Evolutionary conservation across 805 yeast species (phyloP).

Genomic region (Priceomyces melissophilus): DNA sequence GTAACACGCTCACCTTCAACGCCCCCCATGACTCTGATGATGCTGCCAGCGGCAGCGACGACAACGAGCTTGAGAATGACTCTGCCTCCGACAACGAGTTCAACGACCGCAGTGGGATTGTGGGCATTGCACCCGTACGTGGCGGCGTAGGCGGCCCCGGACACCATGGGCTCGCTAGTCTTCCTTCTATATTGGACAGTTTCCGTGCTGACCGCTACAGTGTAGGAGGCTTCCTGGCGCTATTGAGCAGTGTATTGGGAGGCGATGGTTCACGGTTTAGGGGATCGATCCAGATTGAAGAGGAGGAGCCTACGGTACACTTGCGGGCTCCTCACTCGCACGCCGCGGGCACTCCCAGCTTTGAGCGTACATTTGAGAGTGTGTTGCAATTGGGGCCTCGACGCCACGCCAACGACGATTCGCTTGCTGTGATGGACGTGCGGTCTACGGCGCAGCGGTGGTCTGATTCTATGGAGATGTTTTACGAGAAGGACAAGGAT

Average conservation of each 20-base stretch:
- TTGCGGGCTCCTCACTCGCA: not conserved
- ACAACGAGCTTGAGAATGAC: conserved; percentile 19
- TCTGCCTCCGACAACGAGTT: conserved; percentile 8
- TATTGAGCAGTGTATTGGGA: conserved; percentile 15
- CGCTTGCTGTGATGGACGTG: conserved; percentile 23
- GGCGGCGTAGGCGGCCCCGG: not conserved
- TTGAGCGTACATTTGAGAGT: conserved; percentile 24
- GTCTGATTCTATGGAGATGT: conserved; percentile 54
- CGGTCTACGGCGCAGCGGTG: conserved; percentile 65
- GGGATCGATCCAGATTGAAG: conserved; percentile 22
- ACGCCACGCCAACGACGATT: conserved; percentile 10
- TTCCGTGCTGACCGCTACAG: conserved; percentile 18
- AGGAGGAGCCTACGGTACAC: conserved; percentile 3
- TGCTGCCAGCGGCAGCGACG: conserved; percentile 16
- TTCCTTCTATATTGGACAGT: conserved; percentile 22
- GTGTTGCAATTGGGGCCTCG: conserved; percentile 13
- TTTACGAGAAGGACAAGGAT: conserved; percentile 39
- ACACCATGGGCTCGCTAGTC: conserved; percentile 19
- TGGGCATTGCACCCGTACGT: no score
- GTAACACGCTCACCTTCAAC: not conserved
- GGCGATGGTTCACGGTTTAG: conserved; percentile 17
- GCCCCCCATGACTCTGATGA: conserved; percentile 12
- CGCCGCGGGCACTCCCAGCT: conserved; percentile 10
- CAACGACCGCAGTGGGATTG: no score
- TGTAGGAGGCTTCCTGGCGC: conserved; percentile 13